Conservation (phyloP, 1,139 yeast species). For the Magnusiomyces sp. region DNA sequence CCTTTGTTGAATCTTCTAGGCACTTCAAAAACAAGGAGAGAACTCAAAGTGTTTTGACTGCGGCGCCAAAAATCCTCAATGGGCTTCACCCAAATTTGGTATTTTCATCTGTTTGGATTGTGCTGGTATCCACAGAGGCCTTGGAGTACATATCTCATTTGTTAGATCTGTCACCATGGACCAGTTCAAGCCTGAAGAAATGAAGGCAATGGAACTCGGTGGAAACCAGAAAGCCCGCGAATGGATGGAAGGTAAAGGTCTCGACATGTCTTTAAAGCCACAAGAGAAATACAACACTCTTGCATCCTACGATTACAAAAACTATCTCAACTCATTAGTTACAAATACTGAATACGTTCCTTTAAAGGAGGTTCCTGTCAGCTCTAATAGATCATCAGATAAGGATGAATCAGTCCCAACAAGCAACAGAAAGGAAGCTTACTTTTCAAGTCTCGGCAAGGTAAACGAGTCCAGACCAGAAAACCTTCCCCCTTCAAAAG, state of each 20-base stretch:
- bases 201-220: slow-evolving; percentile 85
- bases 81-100: slow-evolving; percentile 97
- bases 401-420: slow-evolving; percentile 17
- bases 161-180: slow-evolving; percentile 90
- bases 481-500: slow-evolving; percentile 82
- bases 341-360: slow-evolving; percentile 68
- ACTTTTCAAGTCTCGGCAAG: slow-evolving; percentile 71
- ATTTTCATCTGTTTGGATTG: slow-evolving; percentile 90
- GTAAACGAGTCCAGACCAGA: slow-evolving; percentile 68
- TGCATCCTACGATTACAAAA: slow-evolving; percentile 92
- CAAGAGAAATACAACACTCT: slow-evolving; percentile 74
- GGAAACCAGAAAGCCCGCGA: slow-evolving; percentile 85
- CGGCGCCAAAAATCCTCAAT: slow-evolving; percentile 87
- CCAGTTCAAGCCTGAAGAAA: slow-evolving; percentile 82
- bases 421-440: slow-evolving; percentile 54
- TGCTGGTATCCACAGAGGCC: slow-evolving; percentile 91
- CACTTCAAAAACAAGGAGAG: slow-evolving; percentile 69
- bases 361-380: slow-evolving; percentile 48
- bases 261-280: slow-evolving; percentile 56
- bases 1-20: slow-evolving; percentile 18
- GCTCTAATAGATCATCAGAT: background rate
- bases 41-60: slow-evolving; percentile 87
- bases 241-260: slow-evolving; percentile 64
- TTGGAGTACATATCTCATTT: slow-evolving; percentile 93
- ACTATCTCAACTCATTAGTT: slow-evolving; percentile 61